Base-by-base conservation (phyloP, 2,329 filamentous ascomycete genomes). In the Diplodia seriata region DNA sequence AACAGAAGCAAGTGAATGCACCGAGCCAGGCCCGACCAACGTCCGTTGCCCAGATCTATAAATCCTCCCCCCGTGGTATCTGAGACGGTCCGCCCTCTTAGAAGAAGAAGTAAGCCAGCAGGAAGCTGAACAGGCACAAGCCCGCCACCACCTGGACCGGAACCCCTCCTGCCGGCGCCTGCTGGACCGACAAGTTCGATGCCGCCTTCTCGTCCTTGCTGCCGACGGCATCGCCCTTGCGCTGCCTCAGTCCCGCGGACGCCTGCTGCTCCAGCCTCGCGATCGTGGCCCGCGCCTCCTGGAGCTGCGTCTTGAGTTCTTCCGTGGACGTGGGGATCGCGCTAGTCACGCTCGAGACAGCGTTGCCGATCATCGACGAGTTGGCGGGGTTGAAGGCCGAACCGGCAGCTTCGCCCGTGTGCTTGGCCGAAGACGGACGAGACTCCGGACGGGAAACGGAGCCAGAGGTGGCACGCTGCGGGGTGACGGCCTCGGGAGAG, bases 51-150 rank as follows among this genome's bases (percentile, higher is more conserved):
- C 4, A 26, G n/a, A 20, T 29, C 43, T 38, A 20, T 63, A 49
- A 33, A 49, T 20, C 36, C 40, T n/a, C 31, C 59, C 43, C 59
- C 20, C 26, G 7, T 51, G 59, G 59, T 63, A 63, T 63, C 59
- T n/a, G 36, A 18, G 29, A 26, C 40, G 31, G 18, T 20, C 18
- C 18, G 36, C 18, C 26, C 15, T 43, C 59, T 63, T 85, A 99
- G 81, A 99, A 99, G 84, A 99, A 93, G 80, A 98, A 88, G 82
- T 97, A 99, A 67, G 93, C 95, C 73, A 98, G 86, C 76, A 99
- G 81, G 83, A 99, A 99, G 84, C 92, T 94, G 71, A 97, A 74
- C 74, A 99, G 84, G 78, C 94, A 97, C 53, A 99, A 83, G 26
- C 88, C 84, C 26, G 95, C 94, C 54, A 92, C 92, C 70, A 94